A percentile compares a stretch with the other conserved stretches of the same genome.
These are phyloP conservation scores for Colletotrichum orchidophilum DNA, from an alignment of 2,329 filamentous ascomycete genomes.

Conservation along the genomic window DNA sequence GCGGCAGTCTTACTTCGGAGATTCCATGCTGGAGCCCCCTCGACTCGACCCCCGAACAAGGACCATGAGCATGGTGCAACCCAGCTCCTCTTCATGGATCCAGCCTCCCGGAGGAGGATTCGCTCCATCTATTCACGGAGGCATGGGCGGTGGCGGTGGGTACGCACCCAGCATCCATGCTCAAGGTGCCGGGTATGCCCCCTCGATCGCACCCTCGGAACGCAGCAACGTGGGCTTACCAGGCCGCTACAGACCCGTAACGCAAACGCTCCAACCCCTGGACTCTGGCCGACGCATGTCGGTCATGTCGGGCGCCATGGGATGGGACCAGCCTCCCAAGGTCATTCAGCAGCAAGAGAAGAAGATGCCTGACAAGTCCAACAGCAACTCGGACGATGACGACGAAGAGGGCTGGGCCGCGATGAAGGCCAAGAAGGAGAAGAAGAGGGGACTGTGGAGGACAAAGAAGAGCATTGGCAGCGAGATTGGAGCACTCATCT, in stretches of 20 bases:
- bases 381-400: slow-evolving; percentile 64
- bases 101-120: slow-evolving; percentile 54
- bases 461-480: slow-evolving; percentile 64
- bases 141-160: slow-evolving; percentile 41
- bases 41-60: slow-evolving; percentile 61
- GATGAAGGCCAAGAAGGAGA: slow-evolving; percentile 75
- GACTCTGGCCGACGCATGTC: slow-evolving; percentile 40
- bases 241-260: slow-evolving; percentile 90
- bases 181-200: slow-evolving; percentile 73
- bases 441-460: slow-evolving; percentile 74
- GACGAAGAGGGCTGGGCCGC: slow-evolving; percentile 76
- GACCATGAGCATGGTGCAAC: slow-evolving; percentile 87
- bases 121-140: slow-evolving; percentile 57
- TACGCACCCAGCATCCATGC: slow-evolving; percentile 62
- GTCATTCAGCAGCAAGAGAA: slow-evolving; percentile 42
- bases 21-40: slow-evolving; percentile 55
- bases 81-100: slow-evolving; percentile 68
- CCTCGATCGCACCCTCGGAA: slow-evolving; percentile 94
- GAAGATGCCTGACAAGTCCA: slow-evolving; percentile 47
- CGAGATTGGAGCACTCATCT: slow-evolving; percentile 60
- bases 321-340: slow-evolving; percentile 46
- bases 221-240: slow-evolving; percentile 93
- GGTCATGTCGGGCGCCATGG: slow-evolving; percentile 53
- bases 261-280: slow-evolving; percentile 59
- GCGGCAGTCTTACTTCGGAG: slow-evolving; percentile 58